Base-by-base conservation (phyloP, 352 stramenopile genomes). In the Pythium myriotylum region DNA sequence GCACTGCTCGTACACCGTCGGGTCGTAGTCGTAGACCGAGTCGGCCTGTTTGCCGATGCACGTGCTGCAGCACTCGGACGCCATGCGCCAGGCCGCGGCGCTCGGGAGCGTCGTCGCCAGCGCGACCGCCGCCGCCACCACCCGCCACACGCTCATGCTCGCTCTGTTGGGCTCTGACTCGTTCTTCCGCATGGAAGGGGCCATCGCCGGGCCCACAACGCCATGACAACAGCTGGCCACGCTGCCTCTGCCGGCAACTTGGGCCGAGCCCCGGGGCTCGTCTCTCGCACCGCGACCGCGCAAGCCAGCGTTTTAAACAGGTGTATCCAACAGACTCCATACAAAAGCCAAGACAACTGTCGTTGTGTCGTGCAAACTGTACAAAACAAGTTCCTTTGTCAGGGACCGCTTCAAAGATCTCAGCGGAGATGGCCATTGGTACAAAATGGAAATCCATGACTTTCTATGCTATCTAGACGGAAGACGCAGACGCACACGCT, bases 21-120 rank as follows among this genome's bases (percentile, higher is more conserved):
- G 54, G 24, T 72, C 65, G 54, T 72, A 72, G 58, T 72, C 65
- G 46, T 58, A 67, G 19, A 48, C 20, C 20, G 24, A 54, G 2
- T 35, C 27, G 19, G 42, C 58, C 19, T 41, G 53, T 41, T 72
- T 67, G 65, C 54, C 65, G 33, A 72, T 64, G 22, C 65, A 72
- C 24, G 65, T 49, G 47, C 54, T 65, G 23, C 65, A 72, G 48
- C 65, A 72, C 52, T 71, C 63, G 55, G 50, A 29, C 12, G 39
- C 29, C 10, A 13, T 17, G 43, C 12, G 32, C 49, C n/a, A 26
- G 6, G 26, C 32, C n/a, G 39, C 45, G 32, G 32, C 50, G 54
- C 19, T 6, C 55, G 29, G 35, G 12, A 45, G 43, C 41, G 41
- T 48, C 41, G 41, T 48, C 41, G 17, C 39, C 40, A 51, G 37